Percentiles rank a stretch among this genome's conserved stretches.
phyloP scores from a whole-genome alignment of 75 land plant genomes.

The Sequoia sempervirens region DNA sequence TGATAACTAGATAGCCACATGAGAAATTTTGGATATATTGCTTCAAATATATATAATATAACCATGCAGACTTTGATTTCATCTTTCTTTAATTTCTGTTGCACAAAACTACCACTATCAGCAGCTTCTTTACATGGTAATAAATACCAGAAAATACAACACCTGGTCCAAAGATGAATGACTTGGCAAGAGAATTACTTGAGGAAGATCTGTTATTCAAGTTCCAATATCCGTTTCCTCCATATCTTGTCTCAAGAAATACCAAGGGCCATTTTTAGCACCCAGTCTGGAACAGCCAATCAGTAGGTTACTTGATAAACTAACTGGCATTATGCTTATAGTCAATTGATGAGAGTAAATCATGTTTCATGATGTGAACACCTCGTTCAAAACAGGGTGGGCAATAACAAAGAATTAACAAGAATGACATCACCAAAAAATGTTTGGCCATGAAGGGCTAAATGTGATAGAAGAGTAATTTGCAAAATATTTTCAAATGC shows the following conservation, averaged over 20 bases:
- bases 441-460: neutral
- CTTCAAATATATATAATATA: neutral
- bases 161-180: neutral
- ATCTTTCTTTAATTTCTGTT: neutral
- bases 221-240: neutral
- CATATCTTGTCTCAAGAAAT: conserved; percentile 2
- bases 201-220: neutral
- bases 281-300: conserved; percentile 10
- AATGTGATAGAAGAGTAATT: neutral
- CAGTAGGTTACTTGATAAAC: neutral
- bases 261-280: conserved; percentile 4
- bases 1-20: neutral
- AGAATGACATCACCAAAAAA: neutral
- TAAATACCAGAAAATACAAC: neutral
- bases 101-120: neutral
- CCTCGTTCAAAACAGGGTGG: no score
- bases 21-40: neutral
- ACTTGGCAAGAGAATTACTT: neutral
- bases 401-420: conserved; percentile 1
- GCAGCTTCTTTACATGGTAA: neutral
- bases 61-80: neutral
- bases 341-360: neutral
- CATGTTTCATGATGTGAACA: neutral
- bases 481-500: neutral
- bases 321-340: neutral